phyloP scores from a whole-genome alignment of 2,329 filamentous ascomycete species.

The Metarhizium brunneum region DNA sequence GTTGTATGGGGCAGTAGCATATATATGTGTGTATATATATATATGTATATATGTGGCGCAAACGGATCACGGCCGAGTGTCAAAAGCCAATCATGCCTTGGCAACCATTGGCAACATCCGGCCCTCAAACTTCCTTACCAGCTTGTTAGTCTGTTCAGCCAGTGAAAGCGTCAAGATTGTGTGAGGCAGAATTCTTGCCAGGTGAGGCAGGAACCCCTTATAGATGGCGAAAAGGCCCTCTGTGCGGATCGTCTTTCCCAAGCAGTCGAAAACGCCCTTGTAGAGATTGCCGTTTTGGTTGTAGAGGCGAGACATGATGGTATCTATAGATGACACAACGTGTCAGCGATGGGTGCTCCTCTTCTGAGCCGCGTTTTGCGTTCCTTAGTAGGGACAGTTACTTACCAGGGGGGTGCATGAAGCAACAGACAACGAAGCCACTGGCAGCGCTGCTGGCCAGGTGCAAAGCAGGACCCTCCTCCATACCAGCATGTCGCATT shows the following conservation, averaged over 20 bases:
- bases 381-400: slow-evolving; percentile 4
- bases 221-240: slow-evolving; percentile 91
- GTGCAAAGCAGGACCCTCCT: slow-evolving; percentile 84
- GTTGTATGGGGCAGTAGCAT: neutral
- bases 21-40: neutral
- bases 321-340: slow-evolving; percentile 46
- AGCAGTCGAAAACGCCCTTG: slow-evolving; percentile 81
- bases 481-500: slow-evolving; percentile 73
- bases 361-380: neutral
- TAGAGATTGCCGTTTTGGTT: slow-evolving; percentile 99
- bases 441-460: slow-evolving; percentile 80
- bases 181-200: slow-evolving; percentile 89
- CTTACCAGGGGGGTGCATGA: slow-evolving; percentile 93
- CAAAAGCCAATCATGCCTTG: slow-evolving; percentile 11
- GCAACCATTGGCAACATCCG: slow-evolving; percentile 37
- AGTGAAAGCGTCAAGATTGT: slow-evolving; percentile 88
- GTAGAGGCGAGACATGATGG: slow-evolving; percentile 97
- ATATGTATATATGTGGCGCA: neutral
- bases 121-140: slow-evolving; percentile 69
- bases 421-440: slow-evolving; percentile 91
- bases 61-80: neutral
- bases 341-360: slow-evolving; percentile 3
- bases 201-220: slow-evolving; percentile 93
- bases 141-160: slow-evolving; percentile 94
- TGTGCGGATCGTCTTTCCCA: slow-evolving; percentile 81